Evolutionary conservation across 257 asterid species (phyloP).

Genomic region (Solanum paucissectum): DNA sequence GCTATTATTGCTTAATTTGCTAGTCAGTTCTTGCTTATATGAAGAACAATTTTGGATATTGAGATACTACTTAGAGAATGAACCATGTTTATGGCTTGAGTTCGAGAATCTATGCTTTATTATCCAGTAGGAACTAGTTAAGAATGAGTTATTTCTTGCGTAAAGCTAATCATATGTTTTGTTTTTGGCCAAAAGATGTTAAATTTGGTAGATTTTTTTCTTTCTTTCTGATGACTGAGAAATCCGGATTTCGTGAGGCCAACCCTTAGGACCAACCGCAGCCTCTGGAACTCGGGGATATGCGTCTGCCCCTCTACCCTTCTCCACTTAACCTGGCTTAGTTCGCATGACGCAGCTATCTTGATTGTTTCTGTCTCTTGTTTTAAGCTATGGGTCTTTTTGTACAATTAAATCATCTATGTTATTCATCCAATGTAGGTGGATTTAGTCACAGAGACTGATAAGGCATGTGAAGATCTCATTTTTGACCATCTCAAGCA

Average conservation of each 20-base stretch:
- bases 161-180: neutral
- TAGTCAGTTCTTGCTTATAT: neutral
- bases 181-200: neutral
- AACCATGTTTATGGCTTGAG: neutral
- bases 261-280: neutral
- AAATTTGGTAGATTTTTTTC: neutral
- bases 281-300: neutral
- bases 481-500: slow-evolving; percentile 54
- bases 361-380: neutral
- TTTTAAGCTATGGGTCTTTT: neutral
- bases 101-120: neutral
- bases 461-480: slow-evolving; percentile 79
- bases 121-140: neutral
- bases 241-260: neutral
- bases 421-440: slow-evolving; percentile 33
- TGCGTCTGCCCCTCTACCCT: neutral
- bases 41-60: neutral
- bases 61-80: neutral
- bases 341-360: neutral
- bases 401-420: neutral
- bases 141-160: neutral
- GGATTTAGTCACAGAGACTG: slow-evolving; percentile 95
- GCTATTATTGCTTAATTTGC: neutral
- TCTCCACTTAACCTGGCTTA: neutral
- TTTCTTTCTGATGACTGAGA: neutral